These are phyloP conservation scores for Plasmodium ovale DNA, from an alignment of 169 alveolate genomes.

Conservation along the genomic window DNA sequence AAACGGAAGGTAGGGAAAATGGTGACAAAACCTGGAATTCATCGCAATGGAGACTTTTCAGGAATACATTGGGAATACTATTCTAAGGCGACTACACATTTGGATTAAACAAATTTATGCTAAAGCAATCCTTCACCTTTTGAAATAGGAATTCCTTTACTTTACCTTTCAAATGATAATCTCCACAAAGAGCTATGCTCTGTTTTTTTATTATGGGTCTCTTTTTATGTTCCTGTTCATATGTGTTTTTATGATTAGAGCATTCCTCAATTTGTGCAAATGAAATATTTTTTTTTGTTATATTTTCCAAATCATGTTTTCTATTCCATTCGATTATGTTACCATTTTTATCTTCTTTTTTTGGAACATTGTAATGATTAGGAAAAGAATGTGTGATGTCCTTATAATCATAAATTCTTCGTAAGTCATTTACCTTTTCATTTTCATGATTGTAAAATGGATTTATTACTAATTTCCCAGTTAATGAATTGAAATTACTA, in stretches of 20 bases:
- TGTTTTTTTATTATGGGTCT: conserved; percentile 26
- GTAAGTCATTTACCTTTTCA: conserved; percentile 1
- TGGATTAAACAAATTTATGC: conserved; percentile 5
- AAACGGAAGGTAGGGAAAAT: no score
- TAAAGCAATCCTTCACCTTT: conserved; percentile 39
- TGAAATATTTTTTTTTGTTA: neutral
- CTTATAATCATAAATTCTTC: conserved; percentile 23
- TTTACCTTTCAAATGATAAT: conserved; percentile 15
- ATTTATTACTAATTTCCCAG: conserved; percentile 61
- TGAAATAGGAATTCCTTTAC: conserved; percentile 31
- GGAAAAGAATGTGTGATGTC: conserved; percentile 37
- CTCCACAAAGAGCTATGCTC: conserved; percentile 59
- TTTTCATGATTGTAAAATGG: conserved; percentile 5
- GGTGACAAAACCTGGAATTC: no score
- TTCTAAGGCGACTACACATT: neutral
- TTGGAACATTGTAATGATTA: conserved; percentile 4
- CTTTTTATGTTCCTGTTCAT: conserved; percentile 24
- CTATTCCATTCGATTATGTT: neutral
- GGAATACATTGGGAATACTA: no score
- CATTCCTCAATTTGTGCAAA: neutral
- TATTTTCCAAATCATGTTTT: neutral
- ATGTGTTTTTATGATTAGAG: conserved; percentile 1
- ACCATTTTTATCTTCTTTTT: neutral
- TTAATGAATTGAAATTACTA: conserved; percentile 44
- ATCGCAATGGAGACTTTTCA: no score